Base-by-base conservation (phyloP, 164 flowering plant species). In the Protea cynaroides region DNA sequence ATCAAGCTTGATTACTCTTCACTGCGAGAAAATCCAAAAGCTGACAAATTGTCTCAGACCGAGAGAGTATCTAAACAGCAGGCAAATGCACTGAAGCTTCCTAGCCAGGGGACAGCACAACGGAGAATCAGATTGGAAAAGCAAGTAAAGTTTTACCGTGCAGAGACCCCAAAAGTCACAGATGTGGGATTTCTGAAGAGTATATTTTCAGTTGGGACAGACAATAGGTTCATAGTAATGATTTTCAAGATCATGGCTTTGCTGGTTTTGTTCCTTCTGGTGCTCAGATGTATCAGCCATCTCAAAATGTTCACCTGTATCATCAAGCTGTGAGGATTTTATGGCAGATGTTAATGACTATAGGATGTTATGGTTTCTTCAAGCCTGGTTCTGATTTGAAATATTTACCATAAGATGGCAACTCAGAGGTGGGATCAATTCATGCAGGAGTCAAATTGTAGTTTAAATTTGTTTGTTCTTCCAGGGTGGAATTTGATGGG, bases 1-100 rank as follows among this genome's bases (percentile, higher is more conserved):
- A 71, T 86, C 44, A 72, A 80, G 54, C 86, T 84, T 17, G 87
- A 83, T 44, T 79, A 79, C 58, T n/a, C 76, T 11, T 61, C 79
- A 47, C n/a, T 72, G 17, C 56, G 73, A 21, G 24, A 29, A 3
- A 17, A 25, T 38, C 61, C 72, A 23, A 22, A 49, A 34, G 43
- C 25, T 47, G 34, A 62, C 6, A n/a, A 37, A 4, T 47, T 34
- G 4, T 25, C 52, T 7, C 71, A 63, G 25, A 17, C 46, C 8
- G 67, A 63, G 29, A 65, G 47, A 34, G 70, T 15, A 52, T 66
- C 64, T 13, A 52, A 71, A 53, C 61, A 59, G 34, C 60, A 74
- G 11, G 8, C 14, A 56, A 51, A 69, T 46, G 46, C 67, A n/a
- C 24, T 29, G 9, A 24, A 22, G 2, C 36, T 37, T 38, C 73